Evolutionary conservation across 805 yeast species (phyloP).

Genomic region (Pichia nakasei): DNA sequence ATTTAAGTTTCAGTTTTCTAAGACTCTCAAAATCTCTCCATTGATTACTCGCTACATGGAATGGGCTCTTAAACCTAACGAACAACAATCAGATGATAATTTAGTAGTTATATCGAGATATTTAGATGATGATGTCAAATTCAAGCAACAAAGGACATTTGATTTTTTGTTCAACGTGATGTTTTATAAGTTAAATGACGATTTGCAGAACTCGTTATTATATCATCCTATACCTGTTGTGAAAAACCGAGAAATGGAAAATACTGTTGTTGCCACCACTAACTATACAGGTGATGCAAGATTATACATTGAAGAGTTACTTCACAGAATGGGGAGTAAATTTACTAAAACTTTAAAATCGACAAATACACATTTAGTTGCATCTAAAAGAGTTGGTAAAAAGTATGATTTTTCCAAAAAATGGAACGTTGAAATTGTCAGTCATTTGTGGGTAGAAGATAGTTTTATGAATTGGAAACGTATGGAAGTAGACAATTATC

Average conservation of each 20-base stretch:
- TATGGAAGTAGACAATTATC: conserved; percentile 41
- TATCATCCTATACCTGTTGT: conserved; percentile 59
- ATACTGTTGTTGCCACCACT: conserved; percentile 56
- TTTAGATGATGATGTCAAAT: background rate
- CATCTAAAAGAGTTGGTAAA: conserved; percentile 58
- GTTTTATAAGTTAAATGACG: conserved; percentile 42
- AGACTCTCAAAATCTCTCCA: background rate
- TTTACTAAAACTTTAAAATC: conserved; percentile 55
- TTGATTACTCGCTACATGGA: background rate
- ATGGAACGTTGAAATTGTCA: conserved; percentile 62
- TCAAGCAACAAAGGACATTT: conserved; percentile 35
- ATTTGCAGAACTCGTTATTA: conserved; percentile 45
- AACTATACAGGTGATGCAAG: conserved; percentile 85
- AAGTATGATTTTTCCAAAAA: conserved; percentile 66
- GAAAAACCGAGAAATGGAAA: conserved; percentile 45
- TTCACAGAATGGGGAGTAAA: conserved; percentile 62
- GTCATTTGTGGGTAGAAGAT: conserved; percentile 86
- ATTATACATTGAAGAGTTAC: conserved; percentile 54
- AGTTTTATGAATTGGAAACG: conserved; percentile 55
- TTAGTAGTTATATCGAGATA: background rate
- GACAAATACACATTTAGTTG: conserved; percentile 63
- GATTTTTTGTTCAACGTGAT: conserved; percentile 71
- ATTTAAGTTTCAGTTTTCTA: background rate
- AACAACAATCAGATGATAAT: background rate
- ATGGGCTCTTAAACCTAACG: background rate